These are phyloP conservation scores for Mortierella antarctica DNA, from an alignment of 192 early-diverging fungal genomes.

Conservation along the genomic window DNA sequence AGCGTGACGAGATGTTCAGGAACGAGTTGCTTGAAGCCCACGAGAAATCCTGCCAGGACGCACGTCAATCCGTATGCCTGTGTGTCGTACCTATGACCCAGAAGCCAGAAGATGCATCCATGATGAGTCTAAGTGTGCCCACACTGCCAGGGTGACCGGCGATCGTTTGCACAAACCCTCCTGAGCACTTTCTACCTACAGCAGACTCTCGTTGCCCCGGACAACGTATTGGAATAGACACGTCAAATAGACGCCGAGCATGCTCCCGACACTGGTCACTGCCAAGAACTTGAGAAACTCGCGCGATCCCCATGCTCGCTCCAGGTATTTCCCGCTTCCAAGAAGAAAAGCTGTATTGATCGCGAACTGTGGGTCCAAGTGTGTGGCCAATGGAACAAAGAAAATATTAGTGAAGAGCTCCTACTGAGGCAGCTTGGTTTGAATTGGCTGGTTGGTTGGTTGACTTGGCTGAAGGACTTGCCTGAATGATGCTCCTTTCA, in stretches of 20 bases:
- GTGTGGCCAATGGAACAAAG: not conserved
- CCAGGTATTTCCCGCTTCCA: constrained; percentile 82
- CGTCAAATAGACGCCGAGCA: constrained; percentile 64
- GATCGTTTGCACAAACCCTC: no score
- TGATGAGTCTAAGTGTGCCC: not conserved
- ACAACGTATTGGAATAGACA: constrained; percentile 67
- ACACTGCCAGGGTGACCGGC: not conserved
- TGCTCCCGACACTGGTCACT: constrained; percentile 64
- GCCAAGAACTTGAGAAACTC: constrained; percentile 78
- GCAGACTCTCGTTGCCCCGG: constrained; percentile 62
- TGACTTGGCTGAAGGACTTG: not conserved
- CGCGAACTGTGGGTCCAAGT: constrained; percentile 17
- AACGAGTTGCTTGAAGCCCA: constrained; percentile 90
- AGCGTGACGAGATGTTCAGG: constrained; percentile 87
- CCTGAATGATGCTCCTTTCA: constrained; percentile 39
- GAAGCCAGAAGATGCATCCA: no score
- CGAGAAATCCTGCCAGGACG: constrained; percentile 78
- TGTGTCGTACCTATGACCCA: constrained; percentile 58
- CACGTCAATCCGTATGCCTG: constrained; percentile 79
- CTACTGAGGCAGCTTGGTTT: not conserved
- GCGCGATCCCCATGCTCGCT: constrained; percentile 83
- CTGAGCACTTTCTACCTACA: constrained; percentile 52
- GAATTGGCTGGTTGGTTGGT: not conserved
- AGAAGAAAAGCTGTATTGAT: constrained; percentile 45
- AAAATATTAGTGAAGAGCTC: not conserved